These are phyloP conservation scores for Epichloe gansuensis DNA, from an alignment of 2,329 filamentous ascomycete species.

Conservation along the genomic window DNA sequence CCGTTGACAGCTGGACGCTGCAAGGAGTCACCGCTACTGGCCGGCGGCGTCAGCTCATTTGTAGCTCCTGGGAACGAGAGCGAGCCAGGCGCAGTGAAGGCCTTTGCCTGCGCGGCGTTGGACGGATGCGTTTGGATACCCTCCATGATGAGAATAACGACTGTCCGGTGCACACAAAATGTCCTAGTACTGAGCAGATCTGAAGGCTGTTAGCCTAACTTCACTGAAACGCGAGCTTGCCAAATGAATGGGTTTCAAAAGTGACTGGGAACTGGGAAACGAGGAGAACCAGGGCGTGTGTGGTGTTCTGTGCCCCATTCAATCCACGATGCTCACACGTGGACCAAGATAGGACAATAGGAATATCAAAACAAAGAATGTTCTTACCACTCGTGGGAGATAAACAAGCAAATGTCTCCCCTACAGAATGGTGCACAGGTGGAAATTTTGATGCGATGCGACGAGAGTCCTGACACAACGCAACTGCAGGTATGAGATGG, in stretches of 20 bases:
- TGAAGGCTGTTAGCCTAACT: constrained; percentile 9
- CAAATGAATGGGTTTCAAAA: not conserved
- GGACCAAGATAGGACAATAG: not conserved
- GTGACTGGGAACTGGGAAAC: not conserved
- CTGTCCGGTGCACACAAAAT: constrained; percentile 10
- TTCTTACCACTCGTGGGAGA: constrained; percentile 67
- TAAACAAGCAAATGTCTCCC: constrained; percentile 98
- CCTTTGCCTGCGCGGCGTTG: constrained; percentile 86
- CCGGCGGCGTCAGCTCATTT: constrained; percentile 71
- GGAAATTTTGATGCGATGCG: constrained; percentile 12
- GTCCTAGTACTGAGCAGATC: constrained; percentile 20
- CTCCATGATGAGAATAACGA: constrained; percentile 52
- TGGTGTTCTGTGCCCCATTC: no score
- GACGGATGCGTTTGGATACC: constrained; percentile 82
- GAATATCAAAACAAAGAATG: constrained; percentile 5
- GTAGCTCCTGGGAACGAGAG: constrained; percentile 82
- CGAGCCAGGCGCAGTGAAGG: constrained; percentile 85
- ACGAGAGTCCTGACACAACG: constrained; percentile 11
- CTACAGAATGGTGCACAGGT: constrained; percentile 35
- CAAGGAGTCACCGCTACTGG: constrained; percentile 50
- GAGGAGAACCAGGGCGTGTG: no score
- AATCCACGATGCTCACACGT: no score
- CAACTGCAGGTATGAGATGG: not conserved
- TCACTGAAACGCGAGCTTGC: not conserved
- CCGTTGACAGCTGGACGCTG: constrained; percentile 29